Conservation (phyloP, 257 asterid species). For the Galeopsis tetrahit region DNA sequence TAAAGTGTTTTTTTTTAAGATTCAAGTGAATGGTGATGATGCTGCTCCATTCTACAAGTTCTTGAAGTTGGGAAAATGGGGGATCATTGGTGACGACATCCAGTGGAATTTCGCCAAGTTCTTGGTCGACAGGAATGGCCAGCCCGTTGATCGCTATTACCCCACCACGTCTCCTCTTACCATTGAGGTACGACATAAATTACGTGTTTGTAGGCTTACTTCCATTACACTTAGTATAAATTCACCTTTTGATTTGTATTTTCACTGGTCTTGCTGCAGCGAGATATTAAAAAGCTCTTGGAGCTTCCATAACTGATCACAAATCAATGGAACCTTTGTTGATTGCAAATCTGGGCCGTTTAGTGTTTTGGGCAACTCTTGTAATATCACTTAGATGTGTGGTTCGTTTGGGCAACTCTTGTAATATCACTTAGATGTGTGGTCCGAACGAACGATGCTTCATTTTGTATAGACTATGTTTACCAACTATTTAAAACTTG, state of each 20-base stretch:
- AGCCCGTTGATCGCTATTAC: constrained; percentile 71
- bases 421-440: background rate
- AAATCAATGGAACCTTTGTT: background rate
- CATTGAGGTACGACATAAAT: constrained; percentile 52
- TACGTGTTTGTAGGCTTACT: background rate
- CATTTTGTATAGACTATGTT: too few relatives aligned
- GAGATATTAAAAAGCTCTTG: constrained; percentile 54
- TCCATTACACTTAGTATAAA: background rate
- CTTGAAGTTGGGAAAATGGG: constrained; percentile 84
- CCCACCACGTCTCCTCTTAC: constrained; percentile 85
- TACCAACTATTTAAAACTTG: too few relatives aligned
- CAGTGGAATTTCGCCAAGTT: constrained; percentile 93
- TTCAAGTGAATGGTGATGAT: constrained; percentile 76
- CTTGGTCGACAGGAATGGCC: constrained; percentile 75
- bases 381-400: background rate
- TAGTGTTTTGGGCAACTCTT: background rate
- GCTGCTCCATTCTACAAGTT: constrained; percentile 82
- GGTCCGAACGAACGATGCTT: background rate
- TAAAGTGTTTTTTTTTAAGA: constrained; percentile 35
- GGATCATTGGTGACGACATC: constrained; percentile 74
- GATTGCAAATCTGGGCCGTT: background rate
- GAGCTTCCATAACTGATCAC: constrained; percentile 39
- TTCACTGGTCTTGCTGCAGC: constrained; percentile 38
- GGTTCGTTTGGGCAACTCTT: background rate
- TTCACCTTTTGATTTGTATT: constrained; percentile 5